Evolutionary conservation across 129 eudicot genomes (phyloP).

Genomic region (carrot (Daucus carota)): DH1_v3.0 NC_030381.2:25916001-25916500

Average conservation of each 20-base stretch:
- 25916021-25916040: neutral
- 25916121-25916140: slow-evolving; percentile 6
- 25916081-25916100: neutral
- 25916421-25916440: neutral
- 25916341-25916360: neutral
- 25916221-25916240: slow-evolving; percentile 94
- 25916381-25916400: neutral
- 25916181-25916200: slow-evolving; percentile 95
- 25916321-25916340: neutral
- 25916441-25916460: neutral
- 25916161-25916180: slow-evolving; percentile 83
- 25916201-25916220: slow-evolving; percentile 86
- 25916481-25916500: neutral
- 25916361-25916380: neutral
- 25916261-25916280: slow-evolving; percentile 74
- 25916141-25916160: slow-evolving; percentile 90
- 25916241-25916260: slow-evolving; percentile 77
- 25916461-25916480: neutral
- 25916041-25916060: neutral
- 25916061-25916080: neutral
- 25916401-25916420: neutral
- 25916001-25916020: neutral
- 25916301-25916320: slow-evolving; percentile 66
- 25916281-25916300: slow-evolving; percentile 79
- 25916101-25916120: neutral